phyloP scores from a whole-genome alignment of 2,329 filamentous ascomycete species.

The Trichoderma sp. region DNA sequence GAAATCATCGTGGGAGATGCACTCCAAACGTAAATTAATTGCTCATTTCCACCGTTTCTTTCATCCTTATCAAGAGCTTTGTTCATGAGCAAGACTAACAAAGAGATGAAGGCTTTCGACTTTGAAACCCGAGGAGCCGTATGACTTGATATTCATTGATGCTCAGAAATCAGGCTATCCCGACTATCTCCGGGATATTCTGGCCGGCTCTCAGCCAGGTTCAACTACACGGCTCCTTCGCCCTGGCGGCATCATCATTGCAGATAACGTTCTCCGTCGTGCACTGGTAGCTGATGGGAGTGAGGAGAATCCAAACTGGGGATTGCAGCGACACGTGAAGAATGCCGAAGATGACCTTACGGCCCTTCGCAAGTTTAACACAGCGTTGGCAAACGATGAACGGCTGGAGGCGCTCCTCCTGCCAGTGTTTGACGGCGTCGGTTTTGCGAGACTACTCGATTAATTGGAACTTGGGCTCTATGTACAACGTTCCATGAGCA shows the following conservation, averaged over 20 bases:
- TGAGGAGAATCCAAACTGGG: conserved; percentile 36
- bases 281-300: conserved; percentile 43
- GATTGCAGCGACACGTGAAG: conserved; percentile 14
- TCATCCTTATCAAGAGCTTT: not conserved
- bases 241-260: conserved; percentile 46
- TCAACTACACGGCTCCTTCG: conserved; percentile 40
- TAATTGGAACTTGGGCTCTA: conserved; percentile 13
- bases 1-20: conserved; percentile 45
- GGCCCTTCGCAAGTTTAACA: conserved; percentile 32
- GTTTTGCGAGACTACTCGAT: conserved; percentile 34
- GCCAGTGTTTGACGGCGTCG: conserved; percentile 39
- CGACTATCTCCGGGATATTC: conserved; percentile 42
- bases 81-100: not conserved
- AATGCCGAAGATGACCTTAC: conserved; percentile 25
- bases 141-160: conserved; percentile 51
- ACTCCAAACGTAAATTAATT: conserved; percentile 39
- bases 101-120: conserved; percentile 30
- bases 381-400: conserved; percentile 26
- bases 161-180: conserved; percentile 50
- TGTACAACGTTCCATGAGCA: not conserved
- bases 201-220: conserved; percentile 39
- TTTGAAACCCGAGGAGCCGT: conserved; percentile 41
- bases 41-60: not conserved
- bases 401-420: conserved; percentile 38
- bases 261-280: conserved; percentile 49